Evolutionary conservation across 179 eudicot species (phyloP).

Genomic region (Heliamphora pulchella): DNA sequence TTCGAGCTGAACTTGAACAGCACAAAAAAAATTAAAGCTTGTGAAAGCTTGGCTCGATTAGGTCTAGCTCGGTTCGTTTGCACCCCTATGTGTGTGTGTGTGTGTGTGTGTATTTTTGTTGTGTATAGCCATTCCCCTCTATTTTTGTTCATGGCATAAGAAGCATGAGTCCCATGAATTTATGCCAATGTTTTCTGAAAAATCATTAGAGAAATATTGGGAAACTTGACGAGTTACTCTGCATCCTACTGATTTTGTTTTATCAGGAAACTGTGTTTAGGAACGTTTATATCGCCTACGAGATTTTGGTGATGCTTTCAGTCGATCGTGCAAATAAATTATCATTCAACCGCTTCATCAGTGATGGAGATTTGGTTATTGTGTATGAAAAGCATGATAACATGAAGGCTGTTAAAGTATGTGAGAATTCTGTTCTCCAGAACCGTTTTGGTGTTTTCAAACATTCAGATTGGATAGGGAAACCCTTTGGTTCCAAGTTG

Average conservation of each 20-base stretch:
- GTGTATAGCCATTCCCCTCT: background rate
- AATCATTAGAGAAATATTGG: background rate
- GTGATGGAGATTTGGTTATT: slow-evolving; percentile 67
- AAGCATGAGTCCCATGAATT: background rate
- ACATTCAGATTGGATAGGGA: slow-evolving; percentile 82
- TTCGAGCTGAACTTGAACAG: too few relatives aligned
- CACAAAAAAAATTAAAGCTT: too few relatives aligned
- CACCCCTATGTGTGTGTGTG: background rate
- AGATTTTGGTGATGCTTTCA: slow-evolving; percentile 36
- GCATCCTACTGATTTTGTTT: background rate
- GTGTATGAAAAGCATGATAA: slow-evolving; percentile 72
- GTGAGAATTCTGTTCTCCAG: slow-evolving; percentile 44
- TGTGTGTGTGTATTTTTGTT: too few relatives aligned
- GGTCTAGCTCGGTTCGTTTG: background rate
- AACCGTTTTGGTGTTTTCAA: slow-evolving; percentile 78
- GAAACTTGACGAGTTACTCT: background rate
- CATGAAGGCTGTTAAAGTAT: slow-evolving; percentile 72
- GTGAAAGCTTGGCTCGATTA: too few relatives aligned
- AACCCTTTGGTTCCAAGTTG: slow-evolving; percentile 78
- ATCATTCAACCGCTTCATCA: slow-evolving; percentile 49
- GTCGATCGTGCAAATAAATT: slow-evolving; percentile 40
- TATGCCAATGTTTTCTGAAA: background rate
- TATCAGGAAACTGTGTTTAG: slow-evolving; percentile 4
- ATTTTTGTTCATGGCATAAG: background rate
- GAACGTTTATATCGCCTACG: background rate